These are phyloP conservation scores for Epichloe glyceriae DNA, from an alignment of 2,329 filamentous ascomycete species.

Conservation along the genomic window DNA sequence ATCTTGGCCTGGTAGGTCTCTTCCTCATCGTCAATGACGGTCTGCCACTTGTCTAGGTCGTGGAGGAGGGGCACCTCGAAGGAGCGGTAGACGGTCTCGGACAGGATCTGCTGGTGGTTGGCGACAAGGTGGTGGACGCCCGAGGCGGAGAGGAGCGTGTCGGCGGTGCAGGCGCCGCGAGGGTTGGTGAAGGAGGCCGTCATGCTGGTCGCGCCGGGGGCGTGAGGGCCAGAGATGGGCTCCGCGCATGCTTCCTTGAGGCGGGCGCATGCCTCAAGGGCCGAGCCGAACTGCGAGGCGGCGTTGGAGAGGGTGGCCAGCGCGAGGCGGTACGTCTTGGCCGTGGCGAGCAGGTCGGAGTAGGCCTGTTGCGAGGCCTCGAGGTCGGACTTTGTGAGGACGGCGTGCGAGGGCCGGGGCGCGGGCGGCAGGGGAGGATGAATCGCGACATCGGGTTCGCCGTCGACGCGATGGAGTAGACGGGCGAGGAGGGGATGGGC, in stretches of 20 bases:
- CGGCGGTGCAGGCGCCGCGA: conserved; percentile 43
- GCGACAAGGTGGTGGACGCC: conserved; percentile 55
- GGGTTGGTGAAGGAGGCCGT: conserved; percentile 34
- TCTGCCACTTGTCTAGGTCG: conserved; percentile 53
- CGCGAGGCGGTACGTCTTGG: conserved; percentile 50
- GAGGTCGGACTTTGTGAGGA: conserved; percentile 51
- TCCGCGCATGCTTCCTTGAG: conserved; percentile 54
- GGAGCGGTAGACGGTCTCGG: conserved; percentile 53
- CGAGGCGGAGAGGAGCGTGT: conserved; percentile 47
- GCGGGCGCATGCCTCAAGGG: conserved; percentile 54
- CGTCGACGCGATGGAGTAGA: conserved; percentile 51
- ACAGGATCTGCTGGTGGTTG: conserved; percentile 58
- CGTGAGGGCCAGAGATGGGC: conserved; percentile 27
- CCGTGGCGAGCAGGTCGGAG: conserved; percentile 45
- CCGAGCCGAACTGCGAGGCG: conserved; percentile 49
- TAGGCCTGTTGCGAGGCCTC: conserved; percentile 50
- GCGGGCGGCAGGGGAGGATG: conserved; percentile 47
- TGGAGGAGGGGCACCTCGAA: conserved; percentile 59
- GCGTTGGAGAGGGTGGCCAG: conserved; percentile 47
- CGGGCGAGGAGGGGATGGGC: conserved; percentile 48
- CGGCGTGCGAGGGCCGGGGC: conserved; percentile 41
- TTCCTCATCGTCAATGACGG: conserved; percentile 51
- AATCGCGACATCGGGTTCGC: conserved; percentile 46
- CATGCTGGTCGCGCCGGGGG: conserved; percentile 23
- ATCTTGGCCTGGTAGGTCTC: conserved; percentile 44